A percentile compares a stretch with the other conserved stretches of the same genome.
Conservation (phyloP, 352 stramenopile genomes). For the Globisporangium camurandrum region DNA sequence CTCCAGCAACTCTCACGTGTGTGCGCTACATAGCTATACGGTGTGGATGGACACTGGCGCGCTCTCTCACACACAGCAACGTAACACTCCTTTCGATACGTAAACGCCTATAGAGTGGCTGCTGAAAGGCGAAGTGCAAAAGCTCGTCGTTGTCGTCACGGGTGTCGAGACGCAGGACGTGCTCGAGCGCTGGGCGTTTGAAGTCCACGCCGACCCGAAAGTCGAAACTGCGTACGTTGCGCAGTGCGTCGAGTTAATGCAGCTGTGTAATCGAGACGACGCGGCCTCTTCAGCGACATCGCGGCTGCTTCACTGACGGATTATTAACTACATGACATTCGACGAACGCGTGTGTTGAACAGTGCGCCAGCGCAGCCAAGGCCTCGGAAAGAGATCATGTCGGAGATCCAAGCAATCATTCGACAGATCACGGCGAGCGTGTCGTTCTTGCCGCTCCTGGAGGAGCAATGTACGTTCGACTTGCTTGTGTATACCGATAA, state of each 20-base stretch:
- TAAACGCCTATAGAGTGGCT: conserved; percentile 89
- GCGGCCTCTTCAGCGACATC: too few species aligned
- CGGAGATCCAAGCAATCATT: conserved; percentile 99
- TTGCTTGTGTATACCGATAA: conserved; percentile 98
- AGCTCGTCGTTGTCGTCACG: conserved; percentile 96
- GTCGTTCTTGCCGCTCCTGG: conserved; percentile 98
- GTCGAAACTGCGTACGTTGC: conserved; percentile 24
- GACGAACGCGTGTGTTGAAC: too few species aligned
- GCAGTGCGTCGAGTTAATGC: too few species aligned
- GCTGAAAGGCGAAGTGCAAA: conserved; percentile 92
- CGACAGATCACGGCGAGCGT: conserved; percentile 98
- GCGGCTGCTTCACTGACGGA: not conserved
- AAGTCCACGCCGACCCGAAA: conserved; percentile 82
- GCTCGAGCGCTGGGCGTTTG: conserved; percentile 98
- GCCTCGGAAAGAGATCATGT: conserved; percentile 92
- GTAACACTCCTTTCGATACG: too few species aligned
- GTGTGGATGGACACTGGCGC: not conserved
- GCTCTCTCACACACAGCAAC: too few species aligned
- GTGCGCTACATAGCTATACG: conserved; percentile 2
- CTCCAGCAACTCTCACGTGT: conserved; percentile 85
- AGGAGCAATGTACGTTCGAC: conserved; percentile 98
- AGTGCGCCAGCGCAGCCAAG: conserved; percentile 41
- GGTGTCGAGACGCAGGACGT: conserved; percentile 96
- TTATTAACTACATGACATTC: not conserved
- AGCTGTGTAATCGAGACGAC: too few species aligned